These are phyloP conservation scores for Ustilago tritici DNA, from an alignment of 1,284 basidiomycete genomes.

Conservation along the genomic window DNA sequence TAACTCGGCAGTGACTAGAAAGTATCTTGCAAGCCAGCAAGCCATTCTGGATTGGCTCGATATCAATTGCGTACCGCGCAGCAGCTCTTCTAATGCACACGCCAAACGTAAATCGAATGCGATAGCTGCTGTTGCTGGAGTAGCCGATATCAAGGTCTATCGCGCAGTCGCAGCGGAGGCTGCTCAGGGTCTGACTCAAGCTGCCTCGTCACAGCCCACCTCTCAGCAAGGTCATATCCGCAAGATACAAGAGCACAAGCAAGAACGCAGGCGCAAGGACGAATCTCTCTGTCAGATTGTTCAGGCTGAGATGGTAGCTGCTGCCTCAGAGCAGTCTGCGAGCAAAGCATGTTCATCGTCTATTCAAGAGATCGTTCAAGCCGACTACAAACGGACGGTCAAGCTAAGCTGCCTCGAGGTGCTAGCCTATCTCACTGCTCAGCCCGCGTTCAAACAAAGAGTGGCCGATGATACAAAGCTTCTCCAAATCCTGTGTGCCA, in stretches of 20 bases:
- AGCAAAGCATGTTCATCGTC: neutral
- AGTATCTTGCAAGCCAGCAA: constrained; percentile 37
- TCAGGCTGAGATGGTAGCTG: constrained; percentile 15
- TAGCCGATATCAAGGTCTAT: constrained; percentile 37
- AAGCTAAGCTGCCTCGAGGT: constrained; percentile 56
- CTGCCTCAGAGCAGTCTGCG: neutral
- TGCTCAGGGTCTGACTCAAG: constrained; percentile 25
- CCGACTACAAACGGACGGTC: constrained; percentile 7
- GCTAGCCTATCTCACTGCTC: constrained; percentile 56
- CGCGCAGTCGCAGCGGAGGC: constrained; percentile 25
- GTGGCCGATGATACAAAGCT: constrained; percentile 27
- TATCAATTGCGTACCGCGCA: constrained; percentile 22
- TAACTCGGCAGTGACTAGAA: constrained; percentile 28
- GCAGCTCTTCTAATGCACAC: neutral
- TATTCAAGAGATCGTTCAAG: neutral
- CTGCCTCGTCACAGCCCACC: constrained; percentile 29
- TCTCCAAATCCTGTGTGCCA: constrained; percentile 37
- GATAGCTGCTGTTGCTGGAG: constrained; percentile 36
- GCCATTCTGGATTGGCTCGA: constrained; percentile 49
- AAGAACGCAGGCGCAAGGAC: constrained; percentile 35
- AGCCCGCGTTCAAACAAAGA: constrained; percentile 36
- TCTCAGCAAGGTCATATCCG: constrained; percentile 28
- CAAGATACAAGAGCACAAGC: constrained; percentile 21
- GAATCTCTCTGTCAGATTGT: constrained; percentile 18
- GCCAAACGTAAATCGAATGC: constrained; percentile 15